A percentile compares a stretch with the other conserved stretches of the same genome.
Conservation (phyloP, 257 asterid species). For the Solanum rostratum region DNA sequence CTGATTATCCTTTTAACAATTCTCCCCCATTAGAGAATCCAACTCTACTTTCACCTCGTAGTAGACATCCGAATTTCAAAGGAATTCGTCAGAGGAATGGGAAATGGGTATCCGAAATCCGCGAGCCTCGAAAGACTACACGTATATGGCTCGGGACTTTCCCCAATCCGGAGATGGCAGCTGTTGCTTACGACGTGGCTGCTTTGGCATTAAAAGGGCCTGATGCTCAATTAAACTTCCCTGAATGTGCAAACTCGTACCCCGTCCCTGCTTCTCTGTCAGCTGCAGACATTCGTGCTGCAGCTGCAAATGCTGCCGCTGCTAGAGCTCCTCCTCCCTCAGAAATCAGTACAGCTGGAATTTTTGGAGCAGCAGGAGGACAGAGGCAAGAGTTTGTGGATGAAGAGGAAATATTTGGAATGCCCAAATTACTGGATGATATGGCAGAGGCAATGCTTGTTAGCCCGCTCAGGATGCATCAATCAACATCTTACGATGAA, state of each 20-base stretch:
- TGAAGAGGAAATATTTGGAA: conserved; percentile 1
- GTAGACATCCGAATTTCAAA: background rate
- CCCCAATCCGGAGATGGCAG: conserved; percentile 11
- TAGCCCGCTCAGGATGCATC: conserved; percentile 6
- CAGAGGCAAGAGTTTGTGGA: background rate
- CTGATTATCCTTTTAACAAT: background rate
- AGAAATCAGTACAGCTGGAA: background rate
- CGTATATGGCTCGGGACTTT: conserved; percentile 19
- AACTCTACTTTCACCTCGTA: background rate
- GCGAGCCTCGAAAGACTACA: conserved; percentile 7
- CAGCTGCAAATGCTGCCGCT: background rate
- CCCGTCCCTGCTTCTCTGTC: conserved; percentile 1
- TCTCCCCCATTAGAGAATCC: background rate
- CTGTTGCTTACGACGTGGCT: conserved; percentile 15
- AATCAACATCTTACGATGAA: background rate
- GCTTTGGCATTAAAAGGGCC: conserved; percentile 11
- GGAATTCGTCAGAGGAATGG: conserved; percentile 9
- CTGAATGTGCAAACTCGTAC: background rate
- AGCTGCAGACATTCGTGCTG: background rate
- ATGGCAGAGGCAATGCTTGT: conserved; percentile 11
- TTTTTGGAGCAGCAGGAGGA: background rate
- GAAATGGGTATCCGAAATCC: conserved; percentile 17
- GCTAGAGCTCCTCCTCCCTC: background rate
- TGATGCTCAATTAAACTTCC: conserved; percentile 6
- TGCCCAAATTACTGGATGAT: conserved; percentile 6